phyloP scores from a whole-genome alignment of 768 basidiomycete genomes.

The Amanita phalloides region DNA sequence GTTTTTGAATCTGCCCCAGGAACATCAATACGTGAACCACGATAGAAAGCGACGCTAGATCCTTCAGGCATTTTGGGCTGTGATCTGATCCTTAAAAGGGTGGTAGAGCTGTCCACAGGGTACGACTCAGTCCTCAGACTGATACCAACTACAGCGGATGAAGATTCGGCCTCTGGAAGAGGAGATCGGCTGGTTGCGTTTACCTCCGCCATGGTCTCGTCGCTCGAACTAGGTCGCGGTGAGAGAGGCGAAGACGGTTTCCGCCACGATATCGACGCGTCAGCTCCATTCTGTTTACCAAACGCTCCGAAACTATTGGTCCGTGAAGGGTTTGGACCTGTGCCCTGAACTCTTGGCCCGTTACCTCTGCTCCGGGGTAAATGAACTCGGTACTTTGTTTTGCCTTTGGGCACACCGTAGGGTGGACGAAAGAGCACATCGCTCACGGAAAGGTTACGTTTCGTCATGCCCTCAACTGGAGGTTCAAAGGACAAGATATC shows the following conservation, averaged over 20 bases:
- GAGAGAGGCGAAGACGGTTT: slow-evolving; percentile 18
- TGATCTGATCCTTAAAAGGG: slow-evolving; percentile 32
- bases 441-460: slow-evolving; percentile 51
- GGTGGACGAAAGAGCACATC: slow-evolving; percentile 51
- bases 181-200: slow-evolving; percentile 59
- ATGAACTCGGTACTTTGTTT: slow-evolving; percentile 27
- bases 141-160: slow-evolving; percentile 19
- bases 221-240: slow-evolving; percentile 12
- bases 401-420: slow-evolving; percentile 23
- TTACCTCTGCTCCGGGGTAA: slow-evolving; percentile 23
- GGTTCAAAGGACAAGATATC: slow-evolving; percentile 68
- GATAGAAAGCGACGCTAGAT: slow-evolving; percentile 64
- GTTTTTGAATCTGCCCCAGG: slow-evolving; percentile 35
- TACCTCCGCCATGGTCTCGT: slow-evolving; percentile 19
- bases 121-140: slow-evolving; percentile 16
- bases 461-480: slow-evolving; percentile 54
- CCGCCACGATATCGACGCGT: slow-evolving; percentile 33
- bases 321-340: slow-evolving; percentile 14
- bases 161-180: slow-evolving; percentile 37
- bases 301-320: slow-evolving; percentile 24
- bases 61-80: slow-evolving; percentile 67
- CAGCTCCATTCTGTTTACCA: slow-evolving; percentile 30
- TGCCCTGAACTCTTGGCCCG: slow-evolving; percentile 20
- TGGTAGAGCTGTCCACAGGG: slow-evolving; percentile 3
- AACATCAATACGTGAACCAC: slow-evolving; percentile 45